Conservation (phyloP, 1,284 basidiomycete genomes). For the Sanghuangporus sanghuang region DNA sequence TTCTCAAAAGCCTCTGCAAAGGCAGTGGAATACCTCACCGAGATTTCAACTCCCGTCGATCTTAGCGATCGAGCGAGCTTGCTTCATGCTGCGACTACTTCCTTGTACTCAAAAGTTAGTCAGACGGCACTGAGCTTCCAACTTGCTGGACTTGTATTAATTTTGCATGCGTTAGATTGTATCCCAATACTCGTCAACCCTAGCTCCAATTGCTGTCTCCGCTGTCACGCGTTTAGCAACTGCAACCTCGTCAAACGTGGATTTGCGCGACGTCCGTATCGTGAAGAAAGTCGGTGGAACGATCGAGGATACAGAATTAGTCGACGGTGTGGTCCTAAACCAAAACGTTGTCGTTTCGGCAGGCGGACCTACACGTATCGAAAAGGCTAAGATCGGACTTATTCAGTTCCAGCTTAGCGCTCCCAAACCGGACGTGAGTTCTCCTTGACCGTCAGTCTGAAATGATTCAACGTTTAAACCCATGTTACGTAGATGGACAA, state of each 20-base stretch:
- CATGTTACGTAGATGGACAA: conserved; percentile 85
- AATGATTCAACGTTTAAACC: neutral
- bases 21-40: conserved; percentile 91
- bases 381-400: conserved; percentile 98
- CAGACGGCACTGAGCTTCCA: conserved; percentile 11
- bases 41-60: conserved; percentile 92
- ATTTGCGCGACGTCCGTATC: conserved; percentile 92
- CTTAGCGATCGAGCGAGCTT: conserved; percentile 85
- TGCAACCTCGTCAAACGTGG: conserved; percentile 87
- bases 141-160: neutral
- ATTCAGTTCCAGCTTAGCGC: conserved; percentile 98
- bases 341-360: conserved; percentile 90
- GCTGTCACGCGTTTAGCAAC: conserved; percentile 92
- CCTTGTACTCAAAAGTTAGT: conserved; percentile 89
- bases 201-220: conserved; percentile 95
- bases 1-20: conserved; percentile 92
- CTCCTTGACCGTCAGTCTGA: neutral
- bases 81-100: conserved; percentile 91
- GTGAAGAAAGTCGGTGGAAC: conserved; percentile 99
- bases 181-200: conserved; percentile 96
- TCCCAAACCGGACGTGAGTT: conserved; percentile 92
- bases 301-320: conserved; percentile 97
- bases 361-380: conserved; percentile 92
- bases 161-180: conserved; percentile 66
- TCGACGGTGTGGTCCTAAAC: conserved; percentile 95